Evolutionary conservation across 805 yeast species (phyloP).

Genomic region (Yarrowia sp.): DNA sequence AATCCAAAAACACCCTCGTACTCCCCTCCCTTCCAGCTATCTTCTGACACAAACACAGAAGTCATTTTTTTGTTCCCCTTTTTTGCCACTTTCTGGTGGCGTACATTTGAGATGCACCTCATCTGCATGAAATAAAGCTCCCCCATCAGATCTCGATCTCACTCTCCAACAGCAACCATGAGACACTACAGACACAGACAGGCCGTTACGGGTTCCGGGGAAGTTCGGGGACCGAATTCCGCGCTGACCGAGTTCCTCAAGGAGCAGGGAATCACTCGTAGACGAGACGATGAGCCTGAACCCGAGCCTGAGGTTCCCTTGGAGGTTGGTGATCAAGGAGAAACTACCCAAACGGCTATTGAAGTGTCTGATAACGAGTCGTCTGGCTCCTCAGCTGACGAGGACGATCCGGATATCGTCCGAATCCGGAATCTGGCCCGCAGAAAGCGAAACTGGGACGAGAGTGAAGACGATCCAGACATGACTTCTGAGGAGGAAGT

Average conservation of each 20-base stretch:
- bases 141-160: background rate
- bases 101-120: slow-evolving; percentile 9
- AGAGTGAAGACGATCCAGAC: slow-evolving; percentile 44
- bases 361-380: background rate
- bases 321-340: slow-evolving; percentile 3
- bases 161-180: background rate
- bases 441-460: slow-evolving; percentile 40
- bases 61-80: no score
- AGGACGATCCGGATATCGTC: slow-evolving; percentile 27
- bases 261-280: slow-evolving; percentile 85
- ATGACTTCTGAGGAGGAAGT: slow-evolving; percentile 44
- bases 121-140: no score
- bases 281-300: slow-evolving; percentile 59
- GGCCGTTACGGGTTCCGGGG: slow-evolving; percentile 8
- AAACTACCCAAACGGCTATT: slow-evolving; percentile 12
- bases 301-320: background rate
- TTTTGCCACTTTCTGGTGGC: slow-evolving; percentile 6
- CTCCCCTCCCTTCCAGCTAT: no score
- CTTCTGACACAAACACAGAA: no score
- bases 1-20: no score
- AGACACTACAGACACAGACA: slow-evolving; percentile 29
- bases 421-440: slow-evolving; percentile 43
- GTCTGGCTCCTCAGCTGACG: slow-evolving; percentile 9
- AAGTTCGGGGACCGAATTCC: slow-evolving; percentile 63
- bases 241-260: slow-evolving; percentile 88